A percentile compares a stretch with the other conserved stretches of the same genome.
Conservation (phyloP, 1,284 basidiomycete genomes). For the Sutorius eximius region DNA sequence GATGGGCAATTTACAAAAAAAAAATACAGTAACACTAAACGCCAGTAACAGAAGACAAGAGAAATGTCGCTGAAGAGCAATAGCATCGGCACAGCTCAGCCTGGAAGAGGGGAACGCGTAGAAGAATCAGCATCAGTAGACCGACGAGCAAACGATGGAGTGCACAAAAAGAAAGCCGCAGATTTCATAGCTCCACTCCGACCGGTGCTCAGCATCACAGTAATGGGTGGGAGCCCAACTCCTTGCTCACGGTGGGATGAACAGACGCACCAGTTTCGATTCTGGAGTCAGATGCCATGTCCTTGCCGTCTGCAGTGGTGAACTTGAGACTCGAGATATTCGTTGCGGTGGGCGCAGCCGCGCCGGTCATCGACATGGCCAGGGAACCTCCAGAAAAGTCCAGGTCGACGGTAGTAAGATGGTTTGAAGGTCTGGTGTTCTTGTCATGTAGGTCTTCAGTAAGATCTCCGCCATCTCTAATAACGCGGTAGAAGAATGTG, state of each 20-base stretch:
- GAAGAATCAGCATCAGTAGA: background rate
- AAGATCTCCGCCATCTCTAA: constrained; percentile 9
- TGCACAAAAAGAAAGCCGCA: background rate
- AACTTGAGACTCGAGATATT: constrained; percentile 15
- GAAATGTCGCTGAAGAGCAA: background rate
- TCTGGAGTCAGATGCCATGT: constrained; percentile 7
- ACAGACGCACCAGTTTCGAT: background rate
- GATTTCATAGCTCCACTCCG: too few species aligned
- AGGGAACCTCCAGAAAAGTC: constrained; percentile 9
- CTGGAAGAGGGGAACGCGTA: background rate
- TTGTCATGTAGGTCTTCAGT: background rate
- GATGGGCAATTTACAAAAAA: background rate
- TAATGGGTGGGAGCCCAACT: background rate
- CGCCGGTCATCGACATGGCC: background rate
- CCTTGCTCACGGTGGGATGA: background rate
- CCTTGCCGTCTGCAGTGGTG: background rate
- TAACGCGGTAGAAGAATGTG: constrained; percentile 25
- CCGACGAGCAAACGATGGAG: background rate
- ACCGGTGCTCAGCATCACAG: background rate
- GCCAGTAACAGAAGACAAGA: background rate
- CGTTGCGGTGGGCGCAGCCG: constrained; percentile 6
- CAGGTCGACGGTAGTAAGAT: constrained; percentile 30
- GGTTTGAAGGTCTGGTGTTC: constrained; percentile 1
- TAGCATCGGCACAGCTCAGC: background rate
- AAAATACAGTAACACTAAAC: background rate